Conservation (phyloP, 2,329 filamentous ascomycete genomes). For the Penicillium thymicola region DNA sequence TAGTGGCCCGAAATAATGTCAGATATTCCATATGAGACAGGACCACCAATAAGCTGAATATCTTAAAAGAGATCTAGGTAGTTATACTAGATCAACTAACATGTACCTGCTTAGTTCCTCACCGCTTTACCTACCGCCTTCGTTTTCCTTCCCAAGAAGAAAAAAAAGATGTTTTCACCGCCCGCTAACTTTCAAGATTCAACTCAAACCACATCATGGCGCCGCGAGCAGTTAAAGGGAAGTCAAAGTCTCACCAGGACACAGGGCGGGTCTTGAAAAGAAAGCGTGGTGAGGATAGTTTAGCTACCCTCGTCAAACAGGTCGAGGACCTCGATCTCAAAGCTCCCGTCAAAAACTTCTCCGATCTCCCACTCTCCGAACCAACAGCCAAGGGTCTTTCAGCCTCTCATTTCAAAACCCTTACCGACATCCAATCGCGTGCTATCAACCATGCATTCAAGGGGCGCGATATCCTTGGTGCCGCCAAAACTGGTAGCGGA, state of each 20-base stretch:
- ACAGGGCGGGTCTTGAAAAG: slow-evolving; percentile 41
- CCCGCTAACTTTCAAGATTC: slow-evolving; percentile 6
- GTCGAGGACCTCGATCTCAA: slow-evolving; percentile 47
- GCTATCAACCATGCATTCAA: slow-evolving; percentile 87
- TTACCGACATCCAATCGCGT: slow-evolving; percentile 88
- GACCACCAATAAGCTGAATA: background rate
- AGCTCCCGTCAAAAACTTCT: slow-evolving; percentile 63
- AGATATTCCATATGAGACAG: background rate
- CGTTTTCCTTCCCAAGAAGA: background rate
- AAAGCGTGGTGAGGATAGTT: slow-evolving; percentile 46
- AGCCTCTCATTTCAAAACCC: slow-evolving; percentile 78
- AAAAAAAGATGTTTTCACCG: slow-evolving; percentile 18
- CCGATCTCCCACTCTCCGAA: slow-evolving; percentile 79
- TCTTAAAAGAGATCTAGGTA: background rate
- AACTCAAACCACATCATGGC: slow-evolving; percentile 31
- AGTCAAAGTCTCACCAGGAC: slow-evolving; percentile 23
- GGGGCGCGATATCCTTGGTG: slow-evolving; percentile 82
- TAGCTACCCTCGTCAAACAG: slow-evolving; percentile 41
- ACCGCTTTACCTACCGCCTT: slow-evolving; percentile 5
- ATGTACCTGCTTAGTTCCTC: background rate
- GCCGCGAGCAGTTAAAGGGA: slow-evolving; percentile 28
- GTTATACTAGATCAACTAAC: no score
- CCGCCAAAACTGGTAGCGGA: slow-evolving; percentile 91
- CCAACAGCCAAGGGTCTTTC: slow-evolving; percentile 76
- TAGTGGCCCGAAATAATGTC: background rate